These are phyloP conservation scores for Volvox carteri DNA, from an alignment of 163 green algal species.

Conservation along the genomic window DNA sequence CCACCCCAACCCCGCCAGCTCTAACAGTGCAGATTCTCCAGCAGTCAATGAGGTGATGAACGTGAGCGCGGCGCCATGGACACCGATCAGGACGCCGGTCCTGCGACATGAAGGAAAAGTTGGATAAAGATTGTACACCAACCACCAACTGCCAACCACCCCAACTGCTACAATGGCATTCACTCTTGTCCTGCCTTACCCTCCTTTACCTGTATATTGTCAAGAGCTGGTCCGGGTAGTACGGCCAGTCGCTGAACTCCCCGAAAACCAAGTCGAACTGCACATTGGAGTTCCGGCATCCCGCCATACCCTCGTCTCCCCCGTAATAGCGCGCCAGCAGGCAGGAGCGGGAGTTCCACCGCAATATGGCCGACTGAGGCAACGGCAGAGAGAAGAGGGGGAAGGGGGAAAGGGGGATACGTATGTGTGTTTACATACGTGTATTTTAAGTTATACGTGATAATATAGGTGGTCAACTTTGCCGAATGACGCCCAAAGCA, in stretches of 20 bases:
- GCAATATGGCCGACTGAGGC: constrained; percentile 37
- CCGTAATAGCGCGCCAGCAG: constrained; percentile 47
- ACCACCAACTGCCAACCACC: too few relatives aligned
- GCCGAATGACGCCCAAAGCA: too few relatives aligned
- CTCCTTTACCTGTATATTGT: constrained; percentile 54
- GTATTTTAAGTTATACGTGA: too few relatives aligned
- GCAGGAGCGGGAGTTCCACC: constrained; percentile 51
- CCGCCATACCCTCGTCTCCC: constrained; percentile 40
- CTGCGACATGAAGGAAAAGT: too few relatives aligned
- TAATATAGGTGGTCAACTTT: too few relatives aligned
- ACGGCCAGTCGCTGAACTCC: constrained; percentile 59
- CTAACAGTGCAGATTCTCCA: constrained; percentile 39
- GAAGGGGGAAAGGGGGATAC: too few relatives aligned
- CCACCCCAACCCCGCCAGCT: constrained; percentile 38
- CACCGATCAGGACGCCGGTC: constrained; percentile 44
- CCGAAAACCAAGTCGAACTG: constrained; percentile 59
- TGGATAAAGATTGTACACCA: too few relatives aligned
- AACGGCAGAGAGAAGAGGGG: background rate
- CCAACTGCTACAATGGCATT: too few relatives aligned
- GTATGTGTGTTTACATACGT: too few relatives aligned
- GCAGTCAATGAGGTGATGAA: constrained; percentile 19
- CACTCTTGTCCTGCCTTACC: too few relatives aligned
- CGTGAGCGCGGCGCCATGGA: constrained; percentile 48
- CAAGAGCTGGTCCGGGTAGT: constrained; percentile 58
- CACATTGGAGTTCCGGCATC: constrained; percentile 33